Evolutionary conservation across 2,329 filamentous ascomycete species (phyloP), one percentile per base, ranked within the genome.

Genomic region (Trichoderma semiorbis): DNA sequence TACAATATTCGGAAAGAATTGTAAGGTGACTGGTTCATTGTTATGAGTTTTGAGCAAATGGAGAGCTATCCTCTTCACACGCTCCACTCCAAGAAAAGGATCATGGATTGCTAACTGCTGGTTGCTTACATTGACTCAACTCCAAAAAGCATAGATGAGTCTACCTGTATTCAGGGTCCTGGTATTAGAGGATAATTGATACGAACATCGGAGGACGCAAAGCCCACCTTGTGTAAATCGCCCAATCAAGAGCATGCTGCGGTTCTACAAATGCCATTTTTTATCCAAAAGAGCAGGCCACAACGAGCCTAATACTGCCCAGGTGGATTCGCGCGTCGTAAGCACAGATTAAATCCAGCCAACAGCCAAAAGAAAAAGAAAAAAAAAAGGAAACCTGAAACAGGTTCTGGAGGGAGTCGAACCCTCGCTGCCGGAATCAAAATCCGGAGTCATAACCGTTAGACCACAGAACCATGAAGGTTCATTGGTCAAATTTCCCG

Each of bases 391-490:
- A 10, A 28, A 72, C 60, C 60, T 70, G 65, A 70, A 61, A 63
- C 30, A 72, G 71, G 71, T 70, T 65, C 66, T 65, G 47, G 66
- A 26, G 66, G 72, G 72, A 72, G 63, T 74, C 72, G 72, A 74
- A 74, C 72, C 72, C 71, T 72, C 71, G 71, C 72, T 74, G 72
- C 66, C 71, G 71, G 72, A 74, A 74, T 74, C 72, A 74, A 66
- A 74, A 74, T 74, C 72, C 71, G 71, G 61, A 74, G 72, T 74
- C 72, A 72, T 74, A 67, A 72, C 72, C 72, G 63, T 74, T 74
- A 74, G 72, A 74, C 72, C 72, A 74, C 60, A 62, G 71, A 72
- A 72, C 72, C 72, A 24, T 16, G 21, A 8, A 18, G 60, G 65
- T 36, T 21, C 58, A 60, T 34, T 43, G 36, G 34, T 24, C 36